These are phyloP conservation scores for Neofusicoccum kwambonambiense DNA, from an alignment of 2,329 filamentous ascomycete species.

Conservation along the genomic window DNA sequence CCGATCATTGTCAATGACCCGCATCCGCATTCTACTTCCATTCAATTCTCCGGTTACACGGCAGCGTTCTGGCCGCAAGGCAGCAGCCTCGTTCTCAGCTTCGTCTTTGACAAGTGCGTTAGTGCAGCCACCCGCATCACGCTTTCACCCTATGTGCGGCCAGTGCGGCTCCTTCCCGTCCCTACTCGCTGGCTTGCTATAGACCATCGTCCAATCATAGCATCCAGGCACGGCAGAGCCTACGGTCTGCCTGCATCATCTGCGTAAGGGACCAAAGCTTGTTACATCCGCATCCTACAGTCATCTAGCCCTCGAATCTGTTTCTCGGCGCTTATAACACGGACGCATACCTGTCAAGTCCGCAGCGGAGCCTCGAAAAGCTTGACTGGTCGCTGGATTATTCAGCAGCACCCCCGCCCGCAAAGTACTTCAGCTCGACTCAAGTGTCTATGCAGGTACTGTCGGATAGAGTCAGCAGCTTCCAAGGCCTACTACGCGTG, in stretches of 20 bases:
- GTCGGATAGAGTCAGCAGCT: no score
- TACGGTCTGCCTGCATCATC: neutral
- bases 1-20: neutral
- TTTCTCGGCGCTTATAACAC: neutral
- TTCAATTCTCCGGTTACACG: neutral
- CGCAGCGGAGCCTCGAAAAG: neutral
- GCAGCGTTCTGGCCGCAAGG: neutral
- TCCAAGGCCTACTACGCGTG: no score
- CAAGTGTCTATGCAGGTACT: neutral
- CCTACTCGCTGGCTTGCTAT: neutral
- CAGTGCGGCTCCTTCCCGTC: neutral
- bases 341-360: neutral
- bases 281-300: conserved; percentile 4
- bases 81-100: neutral
- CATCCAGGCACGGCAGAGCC: neutral
- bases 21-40: neutral
- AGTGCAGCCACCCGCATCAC: neutral
- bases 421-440: neutral
- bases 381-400: neutral
- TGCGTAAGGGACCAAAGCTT: neutral
- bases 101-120: neutral
- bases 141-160: neutral
- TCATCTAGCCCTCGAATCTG: neutral
- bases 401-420: neutral
- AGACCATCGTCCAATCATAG: neutral